Percentiles rank a stretch among this genome's conserved stretches.
Evolutionary conservation across 2,329 filamentous ascomycete genomes (phyloP).

Genomic region (Microdochium bolleyi): DNA sequence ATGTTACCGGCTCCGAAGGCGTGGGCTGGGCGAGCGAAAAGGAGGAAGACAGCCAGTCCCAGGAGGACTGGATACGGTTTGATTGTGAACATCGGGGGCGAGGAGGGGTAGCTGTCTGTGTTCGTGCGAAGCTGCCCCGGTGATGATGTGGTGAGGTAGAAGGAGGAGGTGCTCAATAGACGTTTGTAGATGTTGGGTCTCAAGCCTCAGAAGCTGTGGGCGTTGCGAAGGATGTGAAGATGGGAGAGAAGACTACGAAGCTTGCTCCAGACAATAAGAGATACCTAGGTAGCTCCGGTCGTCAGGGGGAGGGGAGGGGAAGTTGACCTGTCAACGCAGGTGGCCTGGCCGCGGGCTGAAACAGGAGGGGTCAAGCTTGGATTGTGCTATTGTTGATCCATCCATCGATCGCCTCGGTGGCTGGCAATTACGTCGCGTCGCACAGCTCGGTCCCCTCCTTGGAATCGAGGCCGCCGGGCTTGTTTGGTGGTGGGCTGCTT

Average conservation of each 20-base stretch:
- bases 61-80: conserved; percentile 42
- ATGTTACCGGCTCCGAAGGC: conserved; percentile 90
- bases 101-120: neutral
- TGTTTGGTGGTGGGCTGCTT: neutral
- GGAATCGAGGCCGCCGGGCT: neutral
- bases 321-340: neutral
- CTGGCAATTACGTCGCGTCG: too few species aligned
- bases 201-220: too few species aligned
- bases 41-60: conserved; percentile 53
- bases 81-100: conserved; percentile 35
- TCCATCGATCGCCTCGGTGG: too few species aligned
- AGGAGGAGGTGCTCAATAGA: too few species aligned
- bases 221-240: too few species aligned
- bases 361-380: neutral
- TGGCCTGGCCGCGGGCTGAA: neutral
- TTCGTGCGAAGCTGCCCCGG: neutral
- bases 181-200: too few species aligned
- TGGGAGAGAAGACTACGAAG: too few species aligned
- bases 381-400: neutral
- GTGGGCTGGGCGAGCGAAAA: conserved; percentile 58
- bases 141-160: too few species aligned
- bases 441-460: too few species aligned
- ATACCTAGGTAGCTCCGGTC: neutral
- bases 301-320: neutral
- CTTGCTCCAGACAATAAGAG: too few species aligned